Base-by-base conservation (phyloP, 768 basidiomycete genomes). In the Lentinula sp. region DNA sequence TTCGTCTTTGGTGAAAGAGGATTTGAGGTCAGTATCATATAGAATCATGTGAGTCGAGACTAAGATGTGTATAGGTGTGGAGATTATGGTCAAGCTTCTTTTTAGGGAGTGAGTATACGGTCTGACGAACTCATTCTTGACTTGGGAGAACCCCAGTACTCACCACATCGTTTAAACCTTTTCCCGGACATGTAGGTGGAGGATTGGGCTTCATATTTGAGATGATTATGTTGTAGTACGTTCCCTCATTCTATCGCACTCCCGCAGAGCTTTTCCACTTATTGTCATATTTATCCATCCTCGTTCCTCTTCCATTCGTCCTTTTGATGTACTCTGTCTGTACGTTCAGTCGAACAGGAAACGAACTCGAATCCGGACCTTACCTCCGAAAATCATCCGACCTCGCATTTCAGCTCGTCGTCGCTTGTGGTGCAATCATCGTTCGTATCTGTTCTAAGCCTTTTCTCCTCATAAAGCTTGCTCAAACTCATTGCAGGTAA, bases 21-120 rank as follows among this genome's bases (percentile, higher is more conserved):
- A 42, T 79, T 82, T 15, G 79, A 94, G 80, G 86, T 91, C 61
- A 61, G 73, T 57, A 35, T 33, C 42, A 58, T 9, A 42, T 32
- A 46, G 52, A 61, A 48, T 32, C 10, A 51, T 43, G n/a, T 4
- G 28, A 3, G 28, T 28, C 28, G n/a, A 54, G 43, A 48, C 37
- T 59, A 39, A 59, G 12, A 62, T 23, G 6, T 52, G 15, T 13
- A 43, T 66, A 92, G 90, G 36, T 92, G 50, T 91, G 91, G 90
- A 78, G 91, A 67, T 64, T 86, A 3, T 85, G 80, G 67, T 85
- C 89, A 1, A 86, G 85, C 50, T 87, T 92, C 75, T 90, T 92
- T 69, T 71, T 87, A 10, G 91, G 88, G 66, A 79, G 89, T 81
- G n/a, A 52, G 50, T 52, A 15, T 48, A 6, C 28, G 23, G 20